phyloP scores from a whole-genome alignment of 2,329 filamentous ascomycete genomes.

The Alternaria rosae region DNA sequence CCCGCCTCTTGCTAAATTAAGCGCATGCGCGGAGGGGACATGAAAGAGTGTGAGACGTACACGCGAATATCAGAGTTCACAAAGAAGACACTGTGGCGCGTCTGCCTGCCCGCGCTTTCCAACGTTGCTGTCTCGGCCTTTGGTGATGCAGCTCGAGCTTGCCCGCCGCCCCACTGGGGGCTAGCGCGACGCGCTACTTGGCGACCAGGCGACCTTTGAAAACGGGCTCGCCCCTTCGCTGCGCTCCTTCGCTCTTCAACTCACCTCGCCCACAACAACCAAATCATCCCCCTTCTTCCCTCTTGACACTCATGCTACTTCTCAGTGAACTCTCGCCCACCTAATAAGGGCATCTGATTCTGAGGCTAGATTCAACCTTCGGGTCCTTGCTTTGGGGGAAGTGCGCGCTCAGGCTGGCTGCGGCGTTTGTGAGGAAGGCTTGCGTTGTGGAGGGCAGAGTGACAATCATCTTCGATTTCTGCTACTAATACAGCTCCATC shows the following conservation, averaged over 20 bases:
- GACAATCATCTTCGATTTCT: conserved; percentile 39
- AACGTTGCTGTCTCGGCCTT: conserved; percentile 11
- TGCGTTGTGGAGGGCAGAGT: conserved; percentile 40
- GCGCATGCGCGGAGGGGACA: conserved; percentile 27
- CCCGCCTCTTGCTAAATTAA: conserved; percentile 34
- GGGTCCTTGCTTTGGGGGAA: conserved; percentile 42
- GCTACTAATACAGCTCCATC: conserved; percentile 46
- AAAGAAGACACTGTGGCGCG: conserved; percentile 29
- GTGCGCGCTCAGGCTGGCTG: conserved; percentile 42
- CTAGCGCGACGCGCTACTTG: conserved; percentile 32
- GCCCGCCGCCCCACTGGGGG: conserved; percentile 20
- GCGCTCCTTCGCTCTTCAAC: conserved; percentile 35
- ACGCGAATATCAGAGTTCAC: not conserved
- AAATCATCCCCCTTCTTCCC: conserved; percentile 36
- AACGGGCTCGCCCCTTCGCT: conserved; percentile 30
- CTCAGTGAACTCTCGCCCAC: conserved; percentile 48
- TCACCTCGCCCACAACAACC: conserved; percentile 27
- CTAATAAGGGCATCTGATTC: conserved; percentile 51
- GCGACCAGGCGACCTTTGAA: conserved; percentile 29
- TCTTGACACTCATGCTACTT: conserved; percentile 45
- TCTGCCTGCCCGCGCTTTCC: conserved; percentile 19
- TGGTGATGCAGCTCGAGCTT: conserved; percentile 20
- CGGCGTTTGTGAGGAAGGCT: conserved; percentile 40
- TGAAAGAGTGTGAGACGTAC: not conserved
- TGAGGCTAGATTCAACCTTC: conserved; percentile 44